A percentile compares a stretch with the other conserved stretches of the same genome.
These are phyloP conservation scores for Trametes cinnabarina DNA, from an alignment of 768 basidiomycete species.

Conservation along the genomic window DNA sequence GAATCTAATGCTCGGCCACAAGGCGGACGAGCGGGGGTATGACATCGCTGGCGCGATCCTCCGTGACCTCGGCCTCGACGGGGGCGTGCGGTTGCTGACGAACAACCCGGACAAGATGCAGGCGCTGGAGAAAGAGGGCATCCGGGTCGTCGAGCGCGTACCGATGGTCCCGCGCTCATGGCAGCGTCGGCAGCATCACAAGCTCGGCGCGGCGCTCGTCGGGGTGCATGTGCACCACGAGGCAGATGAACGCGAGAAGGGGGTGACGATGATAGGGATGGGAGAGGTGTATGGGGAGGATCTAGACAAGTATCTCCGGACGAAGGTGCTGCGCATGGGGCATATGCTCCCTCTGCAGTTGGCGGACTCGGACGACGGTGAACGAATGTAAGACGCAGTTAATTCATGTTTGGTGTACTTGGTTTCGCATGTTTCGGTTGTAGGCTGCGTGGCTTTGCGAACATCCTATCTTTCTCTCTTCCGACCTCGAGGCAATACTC, in stretches of 20 bases:
- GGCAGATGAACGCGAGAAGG: slow-evolving; percentile 45
- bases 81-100: slow-evolving; percentile 78
- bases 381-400: not conserved
- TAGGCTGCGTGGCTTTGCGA: too few species aligned
- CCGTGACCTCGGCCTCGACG: slow-evolving; percentile 78
- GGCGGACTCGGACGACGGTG: slow-evolving; percentile 16
- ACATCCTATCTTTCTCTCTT: too few species aligned
- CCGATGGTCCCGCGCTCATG: slow-evolving; percentile 95
- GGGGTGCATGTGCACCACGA: slow-evolving; percentile 31
- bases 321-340: slow-evolving; percentile 97
- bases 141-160: slow-evolving; percentile 79
- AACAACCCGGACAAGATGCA: slow-evolving; percentile 98
- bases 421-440: not conserved
- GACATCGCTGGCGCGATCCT: slow-evolving; percentile 89
- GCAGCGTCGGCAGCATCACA: slow-evolving; percentile 39
- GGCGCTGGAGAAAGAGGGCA: slow-evolving; percentile 80
- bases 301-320: slow-evolving; percentile 91
- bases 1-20: slow-evolving; percentile 91
- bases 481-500: too few species aligned
- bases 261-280: slow-evolving; percentile 80
- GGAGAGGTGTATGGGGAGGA: slow-evolving; percentile 77
- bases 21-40: slow-evolving; percentile 92
- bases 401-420: too few species aligned
- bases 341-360: slow-evolving; percentile 71
- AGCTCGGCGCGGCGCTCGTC: slow-evolving; percentile 2